Percentiles rank a stretch among this genome's conserved stretches.
Conservation (phyloP, 1,139 yeast species). For the Saccharomyces pastorianus region DNA sequence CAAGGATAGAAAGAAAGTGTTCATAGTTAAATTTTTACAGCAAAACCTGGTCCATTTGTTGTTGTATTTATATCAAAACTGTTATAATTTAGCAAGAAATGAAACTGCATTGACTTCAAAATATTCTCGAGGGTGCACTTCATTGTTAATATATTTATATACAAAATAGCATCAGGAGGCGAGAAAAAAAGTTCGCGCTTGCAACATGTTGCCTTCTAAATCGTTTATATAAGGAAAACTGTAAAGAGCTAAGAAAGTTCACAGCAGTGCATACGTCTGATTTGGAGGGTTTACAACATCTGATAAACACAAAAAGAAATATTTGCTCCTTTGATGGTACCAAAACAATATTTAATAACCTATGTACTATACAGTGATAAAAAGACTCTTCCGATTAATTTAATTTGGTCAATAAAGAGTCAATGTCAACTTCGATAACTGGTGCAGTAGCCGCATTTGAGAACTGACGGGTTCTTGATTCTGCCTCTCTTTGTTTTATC, state of each 20-base stretch:
- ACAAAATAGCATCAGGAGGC: neutral
- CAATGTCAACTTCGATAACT: conserved; percentile 62
- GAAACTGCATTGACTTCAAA: neutral
- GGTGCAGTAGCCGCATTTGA: conserved; percentile 59
- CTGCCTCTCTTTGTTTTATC: conserved; percentile 35
- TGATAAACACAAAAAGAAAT: neutral
- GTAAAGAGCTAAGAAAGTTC: too few relatives aligned
- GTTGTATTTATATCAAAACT: neutral
- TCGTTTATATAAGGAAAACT: too few relatives aligned
- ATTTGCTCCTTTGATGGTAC: neutral
- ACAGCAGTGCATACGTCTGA: neutral
- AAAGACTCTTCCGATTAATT: conserved; percentile 32
- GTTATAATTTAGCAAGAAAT: neutral
- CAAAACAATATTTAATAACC: neutral
- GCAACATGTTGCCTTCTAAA: too few relatives aligned
- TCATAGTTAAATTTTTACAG: neutral
- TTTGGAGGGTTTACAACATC: too few relatives aligned
- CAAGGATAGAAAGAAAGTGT: conserved; percentile 15
- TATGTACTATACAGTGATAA: conserved; percentile 2
- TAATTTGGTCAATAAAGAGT: conserved; percentile 54
- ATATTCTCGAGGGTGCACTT: neutral
- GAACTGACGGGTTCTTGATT: conserved; percentile 35
- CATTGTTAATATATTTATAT: neutral
- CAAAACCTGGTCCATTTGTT: neutral
- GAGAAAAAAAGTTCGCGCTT: neutral